Percentiles rank a stretch among this genome's conserved stretches.
Evolutionary conservation across 495 filamentous ascomycete species (phyloP).

Genomic region (Trichoderma gamsii): DNA sequence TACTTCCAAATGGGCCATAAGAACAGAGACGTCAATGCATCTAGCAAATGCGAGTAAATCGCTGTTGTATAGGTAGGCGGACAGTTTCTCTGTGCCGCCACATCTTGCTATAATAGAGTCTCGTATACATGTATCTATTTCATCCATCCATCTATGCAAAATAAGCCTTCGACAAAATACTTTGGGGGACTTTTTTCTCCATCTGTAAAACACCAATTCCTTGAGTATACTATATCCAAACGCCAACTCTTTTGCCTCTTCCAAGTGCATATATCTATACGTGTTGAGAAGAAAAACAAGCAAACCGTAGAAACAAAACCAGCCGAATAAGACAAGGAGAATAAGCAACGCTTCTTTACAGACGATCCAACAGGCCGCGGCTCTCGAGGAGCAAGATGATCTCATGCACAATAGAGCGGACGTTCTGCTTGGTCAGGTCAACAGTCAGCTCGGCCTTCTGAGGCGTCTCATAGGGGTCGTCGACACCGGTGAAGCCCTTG

Average conservation of each 20-base stretch:
- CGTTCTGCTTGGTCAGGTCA: slow-evolving; percentile 75
- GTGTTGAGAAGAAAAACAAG: neutral
- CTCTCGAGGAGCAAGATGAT: slow-evolving; percentile 90
- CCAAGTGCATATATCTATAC: neutral
- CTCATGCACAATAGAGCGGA: slow-evolving; percentile 92
- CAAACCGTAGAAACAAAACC: neutral
- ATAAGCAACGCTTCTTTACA: slow-evolving; percentile 26
- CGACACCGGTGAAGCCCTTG: slow-evolving; percentile 96
- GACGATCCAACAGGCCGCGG: slow-evolving; percentile 68
- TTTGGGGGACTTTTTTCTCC: neutral
- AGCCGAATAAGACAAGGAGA: neutral
- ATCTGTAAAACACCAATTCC: neutral
- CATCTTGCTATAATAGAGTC: too few species aligned
- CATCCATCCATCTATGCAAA: neutral
- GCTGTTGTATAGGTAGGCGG: too few species aligned
- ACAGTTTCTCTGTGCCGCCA: too few species aligned
- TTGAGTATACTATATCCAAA: neutral
- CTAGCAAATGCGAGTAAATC: too few species aligned
- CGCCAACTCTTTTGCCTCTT: slow-evolving; percentile 2
- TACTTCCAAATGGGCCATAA: too few species aligned
- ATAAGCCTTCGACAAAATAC: neutral
- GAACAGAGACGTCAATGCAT: too few species aligned
- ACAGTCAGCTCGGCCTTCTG: slow-evolving; percentile 77
- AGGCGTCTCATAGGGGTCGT: slow-evolving; percentile 92
- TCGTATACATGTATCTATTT: neutral